phyloP scores from a whole-genome alignment of 495 filamentous ascomycete genomes.

The Pyronema domesticum region DNA sequence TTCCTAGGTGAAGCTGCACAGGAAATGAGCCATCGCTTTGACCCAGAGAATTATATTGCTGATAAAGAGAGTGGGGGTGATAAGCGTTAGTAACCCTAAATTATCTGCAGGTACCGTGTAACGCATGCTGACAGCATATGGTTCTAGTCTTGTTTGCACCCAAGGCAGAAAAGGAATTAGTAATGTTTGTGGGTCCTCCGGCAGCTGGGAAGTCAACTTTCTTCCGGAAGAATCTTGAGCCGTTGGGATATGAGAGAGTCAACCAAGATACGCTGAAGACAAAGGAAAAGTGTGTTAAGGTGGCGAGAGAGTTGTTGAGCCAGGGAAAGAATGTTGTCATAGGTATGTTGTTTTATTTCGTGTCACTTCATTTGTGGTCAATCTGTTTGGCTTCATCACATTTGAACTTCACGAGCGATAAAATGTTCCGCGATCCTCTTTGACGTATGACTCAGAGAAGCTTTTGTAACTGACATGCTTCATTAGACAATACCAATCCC shows the following conservation, averaged over 20 bases:
- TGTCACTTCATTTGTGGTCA: neutral
- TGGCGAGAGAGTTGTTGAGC: slow-evolving; percentile 42
- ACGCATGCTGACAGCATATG: neutral
- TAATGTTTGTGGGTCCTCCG: slow-evolving; percentile 75
- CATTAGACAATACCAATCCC: slow-evolving; percentile 84
- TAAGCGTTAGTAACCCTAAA: neutral
- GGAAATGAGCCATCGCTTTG: slow-evolving; percentile 48
- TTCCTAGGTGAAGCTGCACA: slow-evolving; percentile 50
- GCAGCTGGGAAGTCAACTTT: slow-evolving; percentile 85
- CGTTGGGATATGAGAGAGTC: slow-evolving; percentile 63
- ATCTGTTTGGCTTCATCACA: slow-evolving; percentile 1
- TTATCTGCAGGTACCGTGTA: neutral
- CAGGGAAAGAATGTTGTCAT: slow-evolving; percentile 52
- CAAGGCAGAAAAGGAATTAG: slow-evolving; percentile 49
- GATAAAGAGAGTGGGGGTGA: neutral
- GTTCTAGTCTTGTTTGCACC: slow-evolving; percentile 36
- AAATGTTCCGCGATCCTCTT: neutral
- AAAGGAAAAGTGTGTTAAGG: slow-evolving; percentile 65
- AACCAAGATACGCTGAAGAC: slow-evolving; percentile 87
- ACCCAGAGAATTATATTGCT: slow-evolving; percentile 35
- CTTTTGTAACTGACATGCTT: neutral
- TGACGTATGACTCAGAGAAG: neutral
- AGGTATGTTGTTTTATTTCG: slow-evolving; percentile 35
- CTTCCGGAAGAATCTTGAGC: slow-evolving; percentile 60
- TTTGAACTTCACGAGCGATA: neutral